These are phyloP conservation scores for Colletotrichum magnum DNA, from an alignment of 2,329 filamentous ascomycete genomes.

Conservation along the genomic window DNA sequence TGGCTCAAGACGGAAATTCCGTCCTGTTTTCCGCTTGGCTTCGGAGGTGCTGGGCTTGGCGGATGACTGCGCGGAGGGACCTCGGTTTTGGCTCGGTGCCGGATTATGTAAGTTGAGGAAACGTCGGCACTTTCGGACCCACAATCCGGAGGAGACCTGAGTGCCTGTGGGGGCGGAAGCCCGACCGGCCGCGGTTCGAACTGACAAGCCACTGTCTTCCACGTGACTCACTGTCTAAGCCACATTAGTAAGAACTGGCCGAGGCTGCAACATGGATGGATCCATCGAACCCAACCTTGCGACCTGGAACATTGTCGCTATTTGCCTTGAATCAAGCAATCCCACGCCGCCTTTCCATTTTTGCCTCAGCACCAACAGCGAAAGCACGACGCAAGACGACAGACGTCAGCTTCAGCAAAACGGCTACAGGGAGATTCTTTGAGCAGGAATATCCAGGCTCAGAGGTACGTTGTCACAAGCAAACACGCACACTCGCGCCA, in stretches of 20 bases:
- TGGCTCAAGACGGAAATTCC: conserved; percentile 34
- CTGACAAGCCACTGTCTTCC: background rate
- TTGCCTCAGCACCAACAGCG: conserved; percentile 26
- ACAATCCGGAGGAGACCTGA: background rate
- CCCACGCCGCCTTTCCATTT: conserved; percentile 8
- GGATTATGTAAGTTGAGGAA: conserved; percentile 23
- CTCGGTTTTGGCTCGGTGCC: conserved; percentile 12
- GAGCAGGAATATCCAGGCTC: conserved; percentile 57
- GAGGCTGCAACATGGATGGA: conserved; percentile 14
- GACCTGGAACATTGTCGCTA: conserved; percentile 10
- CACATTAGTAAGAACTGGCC: conserved; percentile 20
- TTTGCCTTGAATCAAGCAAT: conserved; percentile 16
- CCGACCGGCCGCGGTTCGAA: too few species aligned
- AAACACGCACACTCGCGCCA: conserved; percentile 26
- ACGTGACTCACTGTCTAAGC: conserved; percentile 4
- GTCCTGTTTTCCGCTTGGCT: conserved; percentile 34
- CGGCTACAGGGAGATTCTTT: conserved; percentile 45
- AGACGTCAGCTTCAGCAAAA: conserved; percentile 17
- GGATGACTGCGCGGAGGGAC: conserved; percentile 24
- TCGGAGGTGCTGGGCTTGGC: conserved; percentile 16
- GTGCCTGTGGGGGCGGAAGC: too few species aligned
- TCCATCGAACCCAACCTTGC: too few species aligned
- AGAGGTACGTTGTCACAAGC: conserved; percentile 63
- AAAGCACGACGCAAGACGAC: background rate
- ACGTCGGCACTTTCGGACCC: conserved; percentile 15